Evolutionary conservation across 441 rosid genomes (phyloP).

Genomic region (Biscutella laevigata): DNA sequence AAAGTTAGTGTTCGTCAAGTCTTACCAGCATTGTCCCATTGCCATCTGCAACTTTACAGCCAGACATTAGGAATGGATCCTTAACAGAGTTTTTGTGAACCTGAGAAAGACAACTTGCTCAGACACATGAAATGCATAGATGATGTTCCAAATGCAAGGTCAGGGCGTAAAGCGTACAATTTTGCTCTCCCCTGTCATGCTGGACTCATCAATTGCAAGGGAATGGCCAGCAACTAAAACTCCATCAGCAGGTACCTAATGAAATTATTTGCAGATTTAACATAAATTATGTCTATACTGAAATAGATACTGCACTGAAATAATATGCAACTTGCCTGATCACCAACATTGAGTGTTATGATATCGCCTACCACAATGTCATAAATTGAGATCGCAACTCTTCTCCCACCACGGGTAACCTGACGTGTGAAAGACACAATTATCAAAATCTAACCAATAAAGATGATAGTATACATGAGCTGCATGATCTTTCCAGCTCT

Average conservation of each 20-base stretch:
- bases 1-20: conserved; percentile 1
- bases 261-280: too few relatives aligned
- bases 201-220: conserved; percentile 84
- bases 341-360: conserved; percentile 85
- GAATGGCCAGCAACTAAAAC: conserved; percentile 71
- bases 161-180: conserved; percentile 37
- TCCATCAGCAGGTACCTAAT: conserved; percentile 99
- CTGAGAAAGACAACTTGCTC: conserved; percentile 31
- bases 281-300: too few relatives aligned
- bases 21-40: conserved; percentile 89
- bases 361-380: conserved; percentile 91
- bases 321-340: too few relatives aligned
- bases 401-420: conserved; percentile 90
- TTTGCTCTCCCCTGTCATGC: conserved; percentile 99
- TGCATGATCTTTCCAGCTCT: too few relatives aligned
- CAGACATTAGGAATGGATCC: conserved; percentile 89
- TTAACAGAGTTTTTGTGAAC: conserved; percentile 52
- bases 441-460: too few relatives aligned
- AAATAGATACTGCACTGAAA: too few relatives aligned
- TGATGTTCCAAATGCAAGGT: background rate
- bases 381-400: conserved; percentile 85
- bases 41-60: conserved; percentile 98
- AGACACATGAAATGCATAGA: conserved; percentile 9
- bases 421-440: too few relatives aligned
- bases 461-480: too few relatives aligned